phyloP scores from a whole-genome alignment of 306 rosid genomes.

The Begonia loranthoides region DNA sequence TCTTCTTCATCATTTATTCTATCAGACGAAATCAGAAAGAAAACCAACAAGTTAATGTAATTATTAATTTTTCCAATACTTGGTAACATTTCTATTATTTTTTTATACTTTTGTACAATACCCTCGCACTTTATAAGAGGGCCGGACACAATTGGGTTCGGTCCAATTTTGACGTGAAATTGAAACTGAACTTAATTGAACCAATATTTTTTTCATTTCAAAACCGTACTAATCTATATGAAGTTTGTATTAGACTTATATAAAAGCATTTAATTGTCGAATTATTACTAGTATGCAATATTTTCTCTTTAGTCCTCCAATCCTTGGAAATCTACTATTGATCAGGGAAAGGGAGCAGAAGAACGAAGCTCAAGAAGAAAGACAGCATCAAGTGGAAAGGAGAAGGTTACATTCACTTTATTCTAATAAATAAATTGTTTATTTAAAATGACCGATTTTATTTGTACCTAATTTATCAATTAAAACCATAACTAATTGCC shows the following conservation, averaged over 20 bases:
- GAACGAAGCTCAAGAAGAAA: slow-evolving; percentile 30
- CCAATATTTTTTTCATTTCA: not conserved
- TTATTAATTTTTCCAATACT: no score
- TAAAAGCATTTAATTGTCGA: not conserved
- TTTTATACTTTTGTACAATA: not conserved
- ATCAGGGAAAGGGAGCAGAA: slow-evolving; percentile 30
- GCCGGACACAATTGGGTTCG: no score
- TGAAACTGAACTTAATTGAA: not conserved
- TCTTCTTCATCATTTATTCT: slow-evolving; percentile 36
- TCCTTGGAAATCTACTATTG: slow-evolving; percentile 6
- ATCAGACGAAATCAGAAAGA: slow-evolving; percentile 49
- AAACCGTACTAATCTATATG: no score
- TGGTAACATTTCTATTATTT: not conserved
- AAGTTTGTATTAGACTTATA: no score
- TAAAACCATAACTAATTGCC: not conserved
- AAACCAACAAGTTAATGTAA: slow-evolving; percentile 51
- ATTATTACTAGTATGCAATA: not conserved
- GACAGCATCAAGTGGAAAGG: slow-evolving; percentile 31
- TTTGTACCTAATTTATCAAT: no score
- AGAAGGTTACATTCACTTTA: slow-evolving; percentile 34
- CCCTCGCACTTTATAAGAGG: no score
- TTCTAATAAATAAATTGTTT: not conserved
- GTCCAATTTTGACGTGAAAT: no score
- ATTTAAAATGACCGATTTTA: not conserved
- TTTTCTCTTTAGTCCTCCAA: not conserved